These are phyloP conservation scores for Trichomonas gallinae DNA, from an alignment of 208 protist species.

Conservation along the genomic window DNA sequence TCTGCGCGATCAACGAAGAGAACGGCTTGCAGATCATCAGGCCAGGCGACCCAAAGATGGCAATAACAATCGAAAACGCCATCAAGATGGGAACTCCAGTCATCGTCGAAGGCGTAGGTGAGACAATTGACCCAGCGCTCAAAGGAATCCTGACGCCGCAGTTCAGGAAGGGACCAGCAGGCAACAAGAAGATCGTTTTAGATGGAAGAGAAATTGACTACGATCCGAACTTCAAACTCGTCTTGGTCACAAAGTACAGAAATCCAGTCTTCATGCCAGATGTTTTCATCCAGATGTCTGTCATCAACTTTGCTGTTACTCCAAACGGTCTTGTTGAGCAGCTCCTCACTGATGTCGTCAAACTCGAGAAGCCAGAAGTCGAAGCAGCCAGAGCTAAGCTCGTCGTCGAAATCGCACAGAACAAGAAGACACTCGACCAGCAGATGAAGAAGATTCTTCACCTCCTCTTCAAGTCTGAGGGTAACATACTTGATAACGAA, in stretches of 20 bases:
- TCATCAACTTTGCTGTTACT: conserved; percentile 65
- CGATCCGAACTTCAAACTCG: conserved; percentile 51
- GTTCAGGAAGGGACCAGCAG: conserved; percentile 24
- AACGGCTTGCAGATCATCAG: conserved; percentile 17
- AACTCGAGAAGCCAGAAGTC: conserved; percentile 48
- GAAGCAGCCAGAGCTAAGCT: conserved; percentile 59
- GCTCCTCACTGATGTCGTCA: conserved; percentile 48
- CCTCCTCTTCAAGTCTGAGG: conserved; percentile 42
- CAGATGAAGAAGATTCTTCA: conserved; percentile 66
- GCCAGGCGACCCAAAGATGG: conserved; percentile 58
- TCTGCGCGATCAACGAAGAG: conserved; percentile 29
- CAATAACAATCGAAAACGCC: conserved; percentile 67
- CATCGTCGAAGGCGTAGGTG: conserved; percentile 74
- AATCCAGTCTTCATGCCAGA: conserved; percentile 59
- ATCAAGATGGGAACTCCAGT: conserved; percentile 71
- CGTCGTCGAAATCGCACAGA: conserved; percentile 71
- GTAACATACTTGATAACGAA: conserved; percentile 74
- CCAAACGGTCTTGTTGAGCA: conserved; percentile 52
- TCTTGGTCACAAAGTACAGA: conserved; percentile 57
- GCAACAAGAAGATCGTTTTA: conserved; percentile 46
- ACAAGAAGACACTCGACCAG: conserved; percentile 73
- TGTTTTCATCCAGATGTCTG: conserved; percentile 54
- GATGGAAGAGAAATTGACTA: conserved; percentile 58
- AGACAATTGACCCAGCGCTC: conserved; percentile 72
- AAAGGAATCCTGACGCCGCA: conserved; percentile 55